These are phyloP conservation scores for Aspergillus affinis DNA, from an alignment of 495 filamentous ascomycete genomes.

Conservation along the genomic window DNA sequence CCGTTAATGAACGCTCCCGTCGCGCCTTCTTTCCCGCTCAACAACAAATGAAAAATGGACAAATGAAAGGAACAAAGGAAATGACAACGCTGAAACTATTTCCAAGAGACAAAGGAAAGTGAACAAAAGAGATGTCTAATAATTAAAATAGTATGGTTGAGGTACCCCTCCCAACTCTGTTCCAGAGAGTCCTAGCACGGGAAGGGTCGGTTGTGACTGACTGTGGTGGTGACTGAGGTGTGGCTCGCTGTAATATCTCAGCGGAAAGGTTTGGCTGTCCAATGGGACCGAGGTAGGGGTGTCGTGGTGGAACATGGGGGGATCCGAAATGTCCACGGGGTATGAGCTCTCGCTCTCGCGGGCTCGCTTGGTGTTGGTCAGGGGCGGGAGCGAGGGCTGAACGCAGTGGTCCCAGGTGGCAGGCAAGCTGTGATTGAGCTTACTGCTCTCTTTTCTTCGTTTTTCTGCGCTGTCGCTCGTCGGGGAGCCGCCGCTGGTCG, in stretches of 20 bases:
- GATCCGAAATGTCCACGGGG: constrained; percentile 20
- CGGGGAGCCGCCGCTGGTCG: constrained; percentile 17
- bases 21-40: neutral
- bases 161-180: constrained; percentile 22
- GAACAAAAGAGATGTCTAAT: constrained; percentile 9
- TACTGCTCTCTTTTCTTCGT: constrained; percentile 1
- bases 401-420: constrained; percentile 9
- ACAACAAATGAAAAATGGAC: neutral
- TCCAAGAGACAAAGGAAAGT: constrained; percentile 2
- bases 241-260: constrained; percentile 24
- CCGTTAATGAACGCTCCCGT: constrained; percentile 2
- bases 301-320: constrained; percentile 17
- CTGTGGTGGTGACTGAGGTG: constrained; percentile 11
- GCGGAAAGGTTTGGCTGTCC: constrained; percentile 20
- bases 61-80: neutral
- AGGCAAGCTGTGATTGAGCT: constrained; percentile 16
- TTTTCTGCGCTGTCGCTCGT: constrained; percentile 2
- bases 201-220: constrained; percentile 9
- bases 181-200: constrained; percentile 15
- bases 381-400: constrained; percentile 12
- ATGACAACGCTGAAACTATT: neutral
- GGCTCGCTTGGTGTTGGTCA: constrained; percentile 19
- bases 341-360: constrained; percentile 21
- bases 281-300: constrained; percentile 16
- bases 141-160: constrained; percentile 36